Percentiles rank a stretch among this genome's conserved stretches.
Evolutionary conservation across 2,329 filamentous ascomycete genomes (phyloP).

Genomic region (Botrytis porri): DNA sequence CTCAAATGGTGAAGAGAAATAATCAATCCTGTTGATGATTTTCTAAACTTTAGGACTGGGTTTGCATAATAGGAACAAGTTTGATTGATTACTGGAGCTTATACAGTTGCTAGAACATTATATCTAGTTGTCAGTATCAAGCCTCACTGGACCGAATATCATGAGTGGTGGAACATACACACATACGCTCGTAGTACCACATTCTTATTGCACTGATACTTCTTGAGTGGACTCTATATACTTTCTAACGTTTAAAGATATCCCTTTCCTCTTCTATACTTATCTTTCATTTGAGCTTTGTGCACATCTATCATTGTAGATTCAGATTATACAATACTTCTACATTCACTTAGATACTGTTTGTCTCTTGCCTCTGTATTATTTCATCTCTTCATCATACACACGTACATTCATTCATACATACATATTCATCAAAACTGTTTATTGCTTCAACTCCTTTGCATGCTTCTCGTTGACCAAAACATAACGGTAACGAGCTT

Average conservation of each 20-base stretch:
- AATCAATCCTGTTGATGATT: not conserved
- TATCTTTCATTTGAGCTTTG: not conserved
- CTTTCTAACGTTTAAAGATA: not conserved
- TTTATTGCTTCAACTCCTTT: slow-evolving; percentile 12
- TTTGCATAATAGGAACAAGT: not conserved
- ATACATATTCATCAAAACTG: not conserved
- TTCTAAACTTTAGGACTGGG: not conserved
- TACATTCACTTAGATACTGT: not conserved
- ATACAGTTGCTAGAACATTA: not conserved
- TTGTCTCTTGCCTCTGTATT: not conserved
- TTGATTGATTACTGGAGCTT: not conserved
- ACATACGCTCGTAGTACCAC: not conserved
- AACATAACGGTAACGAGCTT: slow-evolving; percentile 49
- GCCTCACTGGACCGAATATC: not conserved
- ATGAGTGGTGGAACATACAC: not conserved
- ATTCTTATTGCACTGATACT: not conserved
- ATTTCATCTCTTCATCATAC: not conserved
- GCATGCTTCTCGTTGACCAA: slow-evolving; percentile 28
- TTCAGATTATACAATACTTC: not conserved
- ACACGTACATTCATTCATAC: not conserved
- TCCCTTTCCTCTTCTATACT: not conserved
- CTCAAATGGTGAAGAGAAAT: not conserved
- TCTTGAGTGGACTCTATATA: no score
- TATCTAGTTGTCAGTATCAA: not conserved
- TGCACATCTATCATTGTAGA: not conserved